These are phyloP conservation scores for Lachancea mirantina DNA, from an alignment of 805 yeast genomes.

Conservation along the genomic window DNA sequence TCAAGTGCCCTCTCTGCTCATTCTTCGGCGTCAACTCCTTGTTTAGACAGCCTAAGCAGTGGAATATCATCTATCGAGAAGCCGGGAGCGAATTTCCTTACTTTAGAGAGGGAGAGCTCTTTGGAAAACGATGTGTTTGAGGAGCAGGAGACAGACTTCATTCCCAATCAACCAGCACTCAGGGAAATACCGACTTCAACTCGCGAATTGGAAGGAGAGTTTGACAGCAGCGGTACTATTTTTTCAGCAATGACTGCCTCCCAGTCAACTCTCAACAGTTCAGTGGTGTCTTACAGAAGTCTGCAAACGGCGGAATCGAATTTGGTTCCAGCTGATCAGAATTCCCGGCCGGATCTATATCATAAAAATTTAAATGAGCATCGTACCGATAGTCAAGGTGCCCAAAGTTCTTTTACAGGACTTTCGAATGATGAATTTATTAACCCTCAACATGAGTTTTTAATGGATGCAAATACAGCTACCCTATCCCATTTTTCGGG, in stretches of 20 bases:
- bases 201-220: constrained; percentile 13
- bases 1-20: constrained; percentile 12
- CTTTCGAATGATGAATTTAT: constrained; percentile 11
- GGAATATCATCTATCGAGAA: constrained; percentile 1
- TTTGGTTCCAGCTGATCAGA: background rate
- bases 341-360: too few species aligned
- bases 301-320: background rate
- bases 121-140: constrained; percentile 10
- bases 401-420: too few species aligned
- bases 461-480: constrained; percentile 4
- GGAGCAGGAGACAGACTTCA: constrained; percentile 14
- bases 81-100: constrained; percentile 11
- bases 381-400: too few species aligned
- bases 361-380: too few species aligned
- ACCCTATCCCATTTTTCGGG: background rate
- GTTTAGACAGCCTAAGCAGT: constrained; percentile 4
- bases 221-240: constrained; percentile 19
- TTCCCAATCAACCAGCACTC: constrained; percentile 15
- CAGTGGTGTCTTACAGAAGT: constrained; percentile 6
- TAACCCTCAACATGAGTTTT: constrained; percentile 12
- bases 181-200: constrained; percentile 14
- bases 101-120: constrained; percentile 8
- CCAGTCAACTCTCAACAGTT: constrained; percentile 17
- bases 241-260: constrained; percentile 23
- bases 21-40: constrained; percentile 20